A percentile compares a stretch with the other conserved stretches of the same genome.
Conservation (phyloP, 139 green algal species). For the Chlorella sorokiniana region DNA sequence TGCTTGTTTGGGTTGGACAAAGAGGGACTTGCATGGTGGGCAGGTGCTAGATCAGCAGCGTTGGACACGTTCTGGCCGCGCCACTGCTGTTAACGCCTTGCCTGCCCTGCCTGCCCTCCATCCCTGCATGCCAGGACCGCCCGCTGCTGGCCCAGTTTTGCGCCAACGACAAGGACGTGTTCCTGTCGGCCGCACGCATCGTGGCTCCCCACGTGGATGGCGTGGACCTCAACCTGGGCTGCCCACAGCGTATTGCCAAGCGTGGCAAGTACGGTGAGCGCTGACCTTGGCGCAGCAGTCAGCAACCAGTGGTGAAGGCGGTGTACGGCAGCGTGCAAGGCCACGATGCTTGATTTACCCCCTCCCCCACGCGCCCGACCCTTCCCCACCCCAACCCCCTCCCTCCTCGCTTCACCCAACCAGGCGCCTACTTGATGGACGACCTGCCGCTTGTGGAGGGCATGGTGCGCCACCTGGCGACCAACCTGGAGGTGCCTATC, state of each 20-base stretch:
- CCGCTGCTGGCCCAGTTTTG: constrained; percentile 98
- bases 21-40: too few relatives aligned
- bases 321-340: too few relatives aligned
- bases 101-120: not conserved
- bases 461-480: constrained; percentile 59
- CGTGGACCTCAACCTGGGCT: constrained; percentile 98
- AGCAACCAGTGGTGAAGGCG: not conserved
- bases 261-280: constrained; percentile 56
- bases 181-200: constrained; percentile 80
- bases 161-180: constrained; percentile 88
- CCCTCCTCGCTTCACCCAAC: constrained; percentile 21
- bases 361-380: too few relatives aligned
- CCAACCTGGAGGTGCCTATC: constrained; percentile 65
- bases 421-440: constrained; percentile 93
- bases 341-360: too few relatives aligned
- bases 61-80: too few relatives aligned
- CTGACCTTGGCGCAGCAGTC: not conserved
- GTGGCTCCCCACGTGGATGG: constrained; percentile 81
- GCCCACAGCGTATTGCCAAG: constrained; percentile 91
- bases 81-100: too few relatives aligned
- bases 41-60: too few relatives aligned
- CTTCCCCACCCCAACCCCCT: too few relatives aligned
- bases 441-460: constrained; percentile 73
- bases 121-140: constrained; percentile 57
- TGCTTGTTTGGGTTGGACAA: not conserved